These are phyloP conservation scores for Xylariales sp. DNA, from an alignment of 2,329 filamentous ascomycete species.

Conservation along the genomic window DNA sequence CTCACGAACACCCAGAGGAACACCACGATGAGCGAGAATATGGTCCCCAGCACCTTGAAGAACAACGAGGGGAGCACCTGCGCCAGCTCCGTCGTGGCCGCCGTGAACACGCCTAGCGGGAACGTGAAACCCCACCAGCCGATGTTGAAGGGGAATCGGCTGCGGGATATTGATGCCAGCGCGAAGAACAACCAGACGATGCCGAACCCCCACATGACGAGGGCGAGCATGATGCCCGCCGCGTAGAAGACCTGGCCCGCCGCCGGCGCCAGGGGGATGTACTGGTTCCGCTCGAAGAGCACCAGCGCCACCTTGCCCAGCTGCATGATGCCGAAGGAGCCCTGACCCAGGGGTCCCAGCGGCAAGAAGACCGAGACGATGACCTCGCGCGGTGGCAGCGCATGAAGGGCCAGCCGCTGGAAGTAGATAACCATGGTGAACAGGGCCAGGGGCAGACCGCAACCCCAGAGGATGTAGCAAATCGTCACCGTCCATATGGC, in stretches of 20 bases:
- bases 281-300: slow-evolving; percentile 26
- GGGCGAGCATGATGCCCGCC: slow-evolving; percentile 35
- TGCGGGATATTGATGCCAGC: slow-evolving; percentile 21
- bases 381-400: no score
- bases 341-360: slow-evolving; percentile 58
- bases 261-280: slow-evolving; percentile 16
- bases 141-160: slow-evolving; percentile 31
- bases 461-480: slow-evolving; percentile 66
- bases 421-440: slow-evolving; percentile 65
- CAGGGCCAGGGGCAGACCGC: slow-evolving; percentile 36
- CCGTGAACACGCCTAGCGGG: slow-evolving; percentile 31
- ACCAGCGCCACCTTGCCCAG: slow-evolving; percentile 34
- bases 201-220: slow-evolving; percentile 29
- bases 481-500: slow-evolving; percentile 57
- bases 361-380: slow-evolving; percentile 61
- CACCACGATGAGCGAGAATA: background rate
- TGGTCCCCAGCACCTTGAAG: slow-evolving; percentile 3
- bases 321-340: slow-evolving; percentile 48
- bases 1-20: background rate
- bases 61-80: slow-evolving; percentile 3
- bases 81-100: slow-evolving; percentile 3
- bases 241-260: slow-evolving; percentile 52
- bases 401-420: no score
- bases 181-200: slow-evolving; percentile 30
- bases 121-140: slow-evolving; percentile 36